These are phyloP conservation scores for Oenanthe javanica DNA, from an alignment of 140 eudicot species.

Conservation along the genomic window DNA sequence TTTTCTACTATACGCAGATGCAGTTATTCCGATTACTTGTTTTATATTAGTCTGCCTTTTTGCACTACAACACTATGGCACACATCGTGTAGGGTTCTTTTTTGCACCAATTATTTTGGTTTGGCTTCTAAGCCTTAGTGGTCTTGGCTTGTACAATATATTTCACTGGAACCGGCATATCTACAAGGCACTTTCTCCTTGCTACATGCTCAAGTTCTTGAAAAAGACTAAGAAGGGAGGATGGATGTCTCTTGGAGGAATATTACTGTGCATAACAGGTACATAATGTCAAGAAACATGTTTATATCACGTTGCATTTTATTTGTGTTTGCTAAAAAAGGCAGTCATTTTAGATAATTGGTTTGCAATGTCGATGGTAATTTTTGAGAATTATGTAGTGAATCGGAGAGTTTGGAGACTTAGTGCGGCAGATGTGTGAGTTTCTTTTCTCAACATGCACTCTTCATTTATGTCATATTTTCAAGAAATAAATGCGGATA, in stretches of 20 bases:
- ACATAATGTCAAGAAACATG: constrained; percentile 4
- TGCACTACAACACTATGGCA: constrained; percentile 91
- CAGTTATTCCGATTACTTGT: constrained; percentile 84
- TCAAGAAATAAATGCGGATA: not conserved
- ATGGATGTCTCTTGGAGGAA: constrained; percentile 93
- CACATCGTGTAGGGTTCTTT: constrained; percentile 83
- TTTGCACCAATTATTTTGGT: constrained; percentile 75
- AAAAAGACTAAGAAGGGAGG: constrained; percentile 78
- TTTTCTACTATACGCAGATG: constrained; percentile 46
- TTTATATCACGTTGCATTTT: not conserved
- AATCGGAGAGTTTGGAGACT: not conserved
- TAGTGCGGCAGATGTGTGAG: not conserved
- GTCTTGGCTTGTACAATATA: constrained; percentile 77
- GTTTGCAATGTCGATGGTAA: not conserved
- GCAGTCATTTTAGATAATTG: not conserved
- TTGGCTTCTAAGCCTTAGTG: constrained; percentile 83
- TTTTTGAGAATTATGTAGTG: not conserved
- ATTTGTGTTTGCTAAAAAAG: not conserved
- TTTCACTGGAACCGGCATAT: constrained; percentile 70
- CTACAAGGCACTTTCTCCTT: constrained; percentile 86
- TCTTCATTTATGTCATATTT: not conserved
- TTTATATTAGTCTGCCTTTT: constrained; percentile 74
- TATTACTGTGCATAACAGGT: constrained; percentile 90
- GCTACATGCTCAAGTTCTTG: constrained; percentile 80
- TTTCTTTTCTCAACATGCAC: not conserved